phyloP scores from a whole-genome alignment of 306 rosid species.

The Hippophae tibetana region DNA sequence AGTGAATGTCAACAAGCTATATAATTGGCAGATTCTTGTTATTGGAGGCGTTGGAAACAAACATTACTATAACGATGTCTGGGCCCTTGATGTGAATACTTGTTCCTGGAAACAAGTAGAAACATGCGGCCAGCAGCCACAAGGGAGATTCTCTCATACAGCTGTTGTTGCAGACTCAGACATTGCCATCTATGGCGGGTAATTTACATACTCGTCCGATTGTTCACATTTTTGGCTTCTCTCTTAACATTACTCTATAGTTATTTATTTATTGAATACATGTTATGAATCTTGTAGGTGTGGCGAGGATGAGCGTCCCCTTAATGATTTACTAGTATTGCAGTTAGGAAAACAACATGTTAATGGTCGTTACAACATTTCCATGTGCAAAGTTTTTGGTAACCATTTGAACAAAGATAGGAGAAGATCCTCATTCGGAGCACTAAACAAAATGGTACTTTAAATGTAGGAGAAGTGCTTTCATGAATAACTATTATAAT shows the following conservation, averaged over 20 bases:
- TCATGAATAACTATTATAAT: not conserved
- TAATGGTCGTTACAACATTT: conserved; percentile 45
- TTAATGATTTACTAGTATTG: conserved; percentile 68
- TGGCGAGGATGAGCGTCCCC: conserved; percentile 93
- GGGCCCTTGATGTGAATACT: conserved; percentile 70
- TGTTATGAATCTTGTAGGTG: conserved; percentile 36
- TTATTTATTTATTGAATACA: too few species aligned
- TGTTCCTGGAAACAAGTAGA: conserved; percentile 76
- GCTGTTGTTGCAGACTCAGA: conserved; percentile 65
- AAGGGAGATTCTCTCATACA: conserved; percentile 89
- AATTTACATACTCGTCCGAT: conserved; percentile 3
- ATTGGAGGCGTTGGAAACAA: conserved; percentile 95
- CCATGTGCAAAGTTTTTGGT: conserved; percentile 71
- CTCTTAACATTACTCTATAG: too few species aligned
- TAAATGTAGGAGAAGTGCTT: conserved; percentile 1
- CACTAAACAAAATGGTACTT: conserved; percentile 39
- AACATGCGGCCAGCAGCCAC: conserved; percentile 66
- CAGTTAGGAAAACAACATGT: conserved; percentile 73
- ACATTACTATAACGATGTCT: conserved; percentile 69
- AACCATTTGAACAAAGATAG: conserved; percentile 58
- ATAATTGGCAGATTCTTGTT: conserved; percentile 45
- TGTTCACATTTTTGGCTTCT: too few species aligned
- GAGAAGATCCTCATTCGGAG: conserved; percentile 25
- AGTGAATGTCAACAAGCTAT: too few species aligned
- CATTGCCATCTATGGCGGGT: conserved; percentile 90